Base-by-base conservation (phyloP, 2,329 filamentous ascomycete species). In the Fusarium zealandicum region DNA sequence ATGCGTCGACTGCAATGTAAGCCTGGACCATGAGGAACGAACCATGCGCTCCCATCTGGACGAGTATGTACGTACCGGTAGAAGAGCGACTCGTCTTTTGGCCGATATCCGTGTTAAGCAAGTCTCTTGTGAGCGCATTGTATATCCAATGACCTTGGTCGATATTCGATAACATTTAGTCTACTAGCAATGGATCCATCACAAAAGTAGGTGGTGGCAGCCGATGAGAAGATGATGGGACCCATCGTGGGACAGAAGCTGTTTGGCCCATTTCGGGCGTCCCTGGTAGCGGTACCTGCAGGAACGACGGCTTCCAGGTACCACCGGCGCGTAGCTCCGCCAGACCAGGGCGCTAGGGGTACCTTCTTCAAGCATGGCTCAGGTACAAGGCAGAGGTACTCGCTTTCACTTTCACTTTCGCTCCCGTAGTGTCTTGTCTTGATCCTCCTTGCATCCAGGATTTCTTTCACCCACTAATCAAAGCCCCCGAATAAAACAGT, bases 301-400 rank as follows among this genome's bases (percentile, higher is more conserved):
- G 69, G 69, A 70, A 69, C 69, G 64, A 61, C 59, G 58, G 35
- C 54, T 54, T 48, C 53, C 35, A 61, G 52, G 62, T 62, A 63
- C 57, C 56, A 46, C 54, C 53, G 56, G 47, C 51, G 55, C 46
- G 28, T 40, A 42, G 41, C 18, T 22, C 32, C 45, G 40, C 41
- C 51, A 30, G 43, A 46, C 36, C 30, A 35, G 42, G 49, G 49
- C 64, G 54, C 64, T 63, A 62, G 59, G 59, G 59, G 59, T 57
- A 49, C 30, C 32, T 17, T 35, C 55, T 8, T 25, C 7, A 8
- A 25, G 54, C 54, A 53, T 54, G 54, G 52, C 43, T 56, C 35
- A 57, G 59, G 47, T 33, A 44, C 35, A 14, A 52, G 43, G 42
- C 51, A 49, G 57, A 59, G 54, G 51, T 59, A 33, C 45, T 51